A percentile compares a stretch with the other conserved stretches of the same genome.
Evolutionary conservation across 495 filamentous ascomycete species (phyloP).

Genomic region (Neurospora sp.): DNA sequence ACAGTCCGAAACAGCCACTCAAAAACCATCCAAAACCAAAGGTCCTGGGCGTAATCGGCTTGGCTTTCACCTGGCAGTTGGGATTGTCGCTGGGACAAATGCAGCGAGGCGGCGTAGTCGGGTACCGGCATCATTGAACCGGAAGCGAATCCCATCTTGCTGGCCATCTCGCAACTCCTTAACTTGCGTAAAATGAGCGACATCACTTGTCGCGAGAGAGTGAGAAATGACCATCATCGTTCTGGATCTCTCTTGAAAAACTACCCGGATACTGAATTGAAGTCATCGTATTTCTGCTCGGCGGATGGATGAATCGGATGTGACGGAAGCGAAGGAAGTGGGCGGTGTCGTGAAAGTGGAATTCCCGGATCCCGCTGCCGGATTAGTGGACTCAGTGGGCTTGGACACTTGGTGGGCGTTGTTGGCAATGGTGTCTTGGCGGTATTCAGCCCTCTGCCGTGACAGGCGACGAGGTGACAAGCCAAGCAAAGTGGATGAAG

Average conservation of each 20-base stretch:
- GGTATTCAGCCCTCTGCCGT: background rate
- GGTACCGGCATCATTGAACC: background rate
- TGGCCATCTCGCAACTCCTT: background rate
- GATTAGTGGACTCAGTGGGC: background rate
- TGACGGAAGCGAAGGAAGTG: background rate
- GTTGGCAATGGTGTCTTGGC: background rate
- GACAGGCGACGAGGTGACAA: background rate
- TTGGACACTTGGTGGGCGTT: background rate
- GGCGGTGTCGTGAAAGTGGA: background rate
- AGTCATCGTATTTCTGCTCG: background rate
- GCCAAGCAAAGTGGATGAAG: background rate
- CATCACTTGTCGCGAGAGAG: background rate
- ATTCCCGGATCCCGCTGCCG: background rate
- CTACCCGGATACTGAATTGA: background rate
- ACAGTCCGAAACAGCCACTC: too few relatives aligned
- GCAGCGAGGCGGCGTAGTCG: background rate
- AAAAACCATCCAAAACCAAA: too few relatives aligned
- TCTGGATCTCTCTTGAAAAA: background rate
- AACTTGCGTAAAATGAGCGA: background rate
- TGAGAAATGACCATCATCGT: background rate
- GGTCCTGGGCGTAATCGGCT: too few relatives aligned
- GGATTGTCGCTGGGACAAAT: background rate
- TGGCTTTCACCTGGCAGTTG: too few relatives aligned
- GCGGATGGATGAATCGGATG: background rate
- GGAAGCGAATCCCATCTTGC: background rate